phyloP scores from a whole-genome alignment of 176 grass and related monocot species.

The Phoenix roebelenii region DNA sequence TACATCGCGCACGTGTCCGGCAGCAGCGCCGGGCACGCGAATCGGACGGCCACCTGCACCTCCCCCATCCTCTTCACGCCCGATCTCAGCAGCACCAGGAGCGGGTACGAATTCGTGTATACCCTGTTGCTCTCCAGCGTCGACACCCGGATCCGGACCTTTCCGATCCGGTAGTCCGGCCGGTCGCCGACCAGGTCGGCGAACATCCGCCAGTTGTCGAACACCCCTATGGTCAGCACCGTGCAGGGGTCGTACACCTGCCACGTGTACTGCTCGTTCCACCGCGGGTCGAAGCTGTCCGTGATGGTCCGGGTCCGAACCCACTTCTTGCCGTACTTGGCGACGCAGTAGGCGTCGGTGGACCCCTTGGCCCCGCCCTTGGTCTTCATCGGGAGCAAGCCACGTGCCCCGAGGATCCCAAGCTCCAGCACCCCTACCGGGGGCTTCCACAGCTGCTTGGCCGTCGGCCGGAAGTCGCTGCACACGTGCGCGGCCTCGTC shows the following conservation, averaged over 20 bases:
- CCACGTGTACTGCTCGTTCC: slow-evolving; percentile 99
- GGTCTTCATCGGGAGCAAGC: slow-evolving; percentile 86
- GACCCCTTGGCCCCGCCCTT: slow-evolving; percentile 58
- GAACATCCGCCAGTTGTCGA: slow-evolving; percentile 99
- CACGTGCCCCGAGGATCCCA: slow-evolving; percentile 66
- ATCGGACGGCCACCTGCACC: slow-evolving; percentile 86
- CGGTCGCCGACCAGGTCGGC: slow-evolving; percentile 35
- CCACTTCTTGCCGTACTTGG: slow-evolving; percentile 99
- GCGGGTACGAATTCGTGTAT: slow-evolving; percentile 70
- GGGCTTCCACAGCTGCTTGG: slow-evolving; percentile 90
- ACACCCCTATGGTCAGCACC: slow-evolving; percentile 72
- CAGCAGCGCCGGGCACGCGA: slow-evolving; percentile 42
- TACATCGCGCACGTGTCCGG: slow-evolving; percentile 87
- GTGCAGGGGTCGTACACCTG: slow-evolving; percentile 98
- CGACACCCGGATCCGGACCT: slow-evolving; percentile 80
- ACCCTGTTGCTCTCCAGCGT: slow-evolving; percentile 81
- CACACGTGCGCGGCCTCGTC: slow-evolving; percentile 96
- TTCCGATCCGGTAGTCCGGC: slow-evolving; percentile 81
- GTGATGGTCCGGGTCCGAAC: slow-evolving; percentile 76
- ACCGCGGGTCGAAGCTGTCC: slow-evolving; percentile 75
- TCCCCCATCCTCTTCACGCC: slow-evolving; percentile 98
- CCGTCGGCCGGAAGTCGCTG: slow-evolving; percentile 93
- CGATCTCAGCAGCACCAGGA: slow-evolving; percentile 67
- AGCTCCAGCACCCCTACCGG: slow-evolving; percentile 83
- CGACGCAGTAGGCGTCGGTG: slow-evolving; percentile 88